Base-by-base conservation (phyloP, 2,329 filamentous ascomycete genomes). In the Pseudogymnoascus sp. region DNA sequence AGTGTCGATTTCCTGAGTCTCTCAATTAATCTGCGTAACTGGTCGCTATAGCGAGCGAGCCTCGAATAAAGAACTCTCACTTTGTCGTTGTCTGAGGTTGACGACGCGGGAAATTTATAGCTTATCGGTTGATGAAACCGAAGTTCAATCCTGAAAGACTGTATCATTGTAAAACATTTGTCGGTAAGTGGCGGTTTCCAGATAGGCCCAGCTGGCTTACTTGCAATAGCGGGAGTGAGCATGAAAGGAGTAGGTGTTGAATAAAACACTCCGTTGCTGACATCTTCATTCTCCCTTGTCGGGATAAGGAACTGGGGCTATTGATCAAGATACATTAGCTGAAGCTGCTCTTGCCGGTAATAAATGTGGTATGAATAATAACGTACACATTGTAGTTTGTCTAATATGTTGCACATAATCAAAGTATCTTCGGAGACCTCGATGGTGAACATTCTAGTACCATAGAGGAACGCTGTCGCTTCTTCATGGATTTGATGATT, bases 401-500 rank as follows among this genome's bases (percentile, higher is more conserved):
- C 34, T 18, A 30, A 30, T 30, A 30, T 57, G 39, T 61, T 62
- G 55, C 61, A 64, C 62, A 65, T 65, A n/a, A 30, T 61, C 26
- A 64, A 33, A 7, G 28, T n/a, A 35, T 62, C 21, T 35, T 48
- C 48, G 8, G 34, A 37, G 26, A 65, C 26, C 19, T 65, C 60
- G 19, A 65, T 63, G 19, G 33, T 33, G 45, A 64, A 65, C 6
- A 56, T 37, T 48, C 58, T 61, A n/a, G 55, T 60, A n/a, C 62
- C 41, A 18, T 65, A 65, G 19, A 65, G 45, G 23, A 62, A 18
- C 10, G 41, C 10, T 12, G 58, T 41, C 30, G 59, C 61, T 60
- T 65, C 63, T 15, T 63, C 59, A 26, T 63, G 60, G 23, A 64
- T 61, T 55, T 63, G 60, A 35, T 57, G 60, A 60, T 63, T 62